Conservation (phyloP, 352 stramenopile species). For the Lagenidium giganteum region DNA sequence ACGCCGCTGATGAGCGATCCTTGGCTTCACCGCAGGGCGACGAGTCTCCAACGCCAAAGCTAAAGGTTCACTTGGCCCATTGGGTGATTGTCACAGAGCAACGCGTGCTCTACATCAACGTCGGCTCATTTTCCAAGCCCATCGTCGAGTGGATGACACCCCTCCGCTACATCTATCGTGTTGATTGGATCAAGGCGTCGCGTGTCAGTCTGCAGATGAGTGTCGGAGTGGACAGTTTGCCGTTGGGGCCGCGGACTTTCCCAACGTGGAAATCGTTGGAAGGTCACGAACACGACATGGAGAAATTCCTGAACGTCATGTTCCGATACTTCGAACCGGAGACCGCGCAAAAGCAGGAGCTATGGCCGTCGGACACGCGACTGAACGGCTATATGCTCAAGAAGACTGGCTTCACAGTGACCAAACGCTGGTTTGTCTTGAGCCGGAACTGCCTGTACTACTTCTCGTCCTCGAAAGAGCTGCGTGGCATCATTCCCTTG, state of each 20-base stretch:
- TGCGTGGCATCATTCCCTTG: conserved; percentile 83
- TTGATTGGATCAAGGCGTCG: conserved; percentile 66
- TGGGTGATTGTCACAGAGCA: conserved; percentile 88
- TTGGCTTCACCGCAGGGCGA: too few relatives aligned
- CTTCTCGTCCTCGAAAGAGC: conserved; percentile 75
- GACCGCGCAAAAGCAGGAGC: conserved; percentile 80
- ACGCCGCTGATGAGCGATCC: conserved; percentile 25
- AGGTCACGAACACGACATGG: conserved; percentile 80
- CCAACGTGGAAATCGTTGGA: conserved; percentile 70
- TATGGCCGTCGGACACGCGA: conserved; percentile 87
- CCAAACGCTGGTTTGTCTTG: conserved; percentile 84
- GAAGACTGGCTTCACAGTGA: conserved; percentile 74
- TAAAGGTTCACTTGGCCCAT: conserved; percentile 74
- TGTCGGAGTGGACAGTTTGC: conserved; percentile 81
- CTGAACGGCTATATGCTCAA: conserved; percentile 83
- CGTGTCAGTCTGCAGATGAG: conserved; percentile 74
- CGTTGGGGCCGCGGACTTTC: conserved; percentile 63
- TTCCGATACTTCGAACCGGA: conserved; percentile 80
- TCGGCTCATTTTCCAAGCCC: conserved; percentile 66
- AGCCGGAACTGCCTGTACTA: conserved; percentile 88
- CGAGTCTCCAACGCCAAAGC: conserved; percentile 26
- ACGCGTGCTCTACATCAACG: conserved; percentile 82
- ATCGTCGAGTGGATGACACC: conserved; percentile 87
- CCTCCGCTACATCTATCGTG: conserved; percentile 80
- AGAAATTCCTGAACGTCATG: conserved; percentile 85